phyloP scores from a whole-genome alignment of 139 green algal species.

The Gonium pectorale region DNA sequence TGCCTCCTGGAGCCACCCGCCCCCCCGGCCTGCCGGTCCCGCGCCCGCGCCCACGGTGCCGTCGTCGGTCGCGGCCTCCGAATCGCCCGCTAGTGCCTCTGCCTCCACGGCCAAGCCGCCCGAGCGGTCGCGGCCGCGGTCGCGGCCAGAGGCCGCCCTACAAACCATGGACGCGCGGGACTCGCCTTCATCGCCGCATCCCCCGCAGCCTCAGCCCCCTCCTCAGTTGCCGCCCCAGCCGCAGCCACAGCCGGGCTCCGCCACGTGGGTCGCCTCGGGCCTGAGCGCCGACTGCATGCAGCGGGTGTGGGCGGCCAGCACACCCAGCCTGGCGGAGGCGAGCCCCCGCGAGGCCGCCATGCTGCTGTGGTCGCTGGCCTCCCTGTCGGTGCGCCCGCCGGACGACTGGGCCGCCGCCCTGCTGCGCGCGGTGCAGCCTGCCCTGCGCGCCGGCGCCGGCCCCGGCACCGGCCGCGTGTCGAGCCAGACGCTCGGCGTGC shows the following conservation, averaged over 20 bases:
- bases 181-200: not conserved
- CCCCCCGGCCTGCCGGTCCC: too few relatives aligned
- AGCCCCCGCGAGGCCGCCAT: constrained; percentile 25
- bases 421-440: not conserved
- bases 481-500: constrained; percentile 9
- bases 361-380: constrained; percentile 15
- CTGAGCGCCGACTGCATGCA: constrained; percentile 18
- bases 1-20: too few relatives aligned
- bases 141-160: not conserved
- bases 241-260: not conserved
- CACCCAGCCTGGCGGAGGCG: not conserved
- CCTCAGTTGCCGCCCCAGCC: not conserved
- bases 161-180: not conserved
- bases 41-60: too few relatives aligned
- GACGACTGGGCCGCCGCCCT: not conserved
- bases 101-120: not conserved
- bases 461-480: not conserved
- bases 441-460: not conserved
- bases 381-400: constrained; percentile 1
- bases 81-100: not conserved
- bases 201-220: not conserved
- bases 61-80: not conserved
- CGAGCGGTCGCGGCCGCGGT: not conserved
- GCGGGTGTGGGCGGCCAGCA: constrained; percentile 6
- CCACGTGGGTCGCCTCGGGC: constrained; percentile 14